These are phyloP conservation scores for Chaetomiaceae sp. DNA, from an alignment of 2,329 filamentous ascomycete genomes.

Conservation along the genomic window DNA sequence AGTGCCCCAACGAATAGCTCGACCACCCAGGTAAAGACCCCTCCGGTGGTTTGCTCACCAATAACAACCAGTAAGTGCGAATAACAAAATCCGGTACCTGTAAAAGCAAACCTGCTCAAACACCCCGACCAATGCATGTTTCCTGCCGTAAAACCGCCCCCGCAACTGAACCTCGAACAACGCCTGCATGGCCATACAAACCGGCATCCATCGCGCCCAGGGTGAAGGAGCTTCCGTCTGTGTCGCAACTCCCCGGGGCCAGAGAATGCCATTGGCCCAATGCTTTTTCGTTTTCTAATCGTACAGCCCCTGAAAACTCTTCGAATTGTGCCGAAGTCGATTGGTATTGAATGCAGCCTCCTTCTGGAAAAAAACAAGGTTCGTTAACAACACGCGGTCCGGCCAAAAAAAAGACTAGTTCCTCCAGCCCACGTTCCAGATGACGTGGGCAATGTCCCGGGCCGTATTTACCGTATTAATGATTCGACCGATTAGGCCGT, in stretches of 20 bases:
- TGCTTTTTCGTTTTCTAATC: conserved; percentile 17
- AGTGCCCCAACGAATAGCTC: background rate
- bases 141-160: conserved; percentile 20
- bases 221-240: conserved; percentile 1
- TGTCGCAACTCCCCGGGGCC: background rate
- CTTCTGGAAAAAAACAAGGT: conserved; percentile 32
- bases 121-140: conserved; percentile 29
- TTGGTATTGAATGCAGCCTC: conserved; percentile 25
- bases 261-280: conserved; percentile 9
- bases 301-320: conserved; percentile 25
- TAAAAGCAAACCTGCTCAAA: conserved; percentile 19
- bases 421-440: conserved; percentile 67
- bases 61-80: conserved; percentile 9
- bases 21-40: background rate
- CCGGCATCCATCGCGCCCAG: conserved; percentile 5
- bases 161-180: conserved; percentile 4
- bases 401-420: conserved; percentile 36
- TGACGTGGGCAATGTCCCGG: conserved; percentile 65
- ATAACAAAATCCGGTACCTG: conserved; percentile 9
- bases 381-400: conserved; percentile 29
- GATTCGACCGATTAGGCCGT: conserved; percentile 70
- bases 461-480: conserved; percentile 76
- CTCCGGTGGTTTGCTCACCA: background rate
- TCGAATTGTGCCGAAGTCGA: conserved; percentile 26
- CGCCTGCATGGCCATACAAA: conserved; percentile 14